phyloP scores from a whole-genome alignment of 805 yeast species.

The Tetrapisispora nanseiensis region DNA sequence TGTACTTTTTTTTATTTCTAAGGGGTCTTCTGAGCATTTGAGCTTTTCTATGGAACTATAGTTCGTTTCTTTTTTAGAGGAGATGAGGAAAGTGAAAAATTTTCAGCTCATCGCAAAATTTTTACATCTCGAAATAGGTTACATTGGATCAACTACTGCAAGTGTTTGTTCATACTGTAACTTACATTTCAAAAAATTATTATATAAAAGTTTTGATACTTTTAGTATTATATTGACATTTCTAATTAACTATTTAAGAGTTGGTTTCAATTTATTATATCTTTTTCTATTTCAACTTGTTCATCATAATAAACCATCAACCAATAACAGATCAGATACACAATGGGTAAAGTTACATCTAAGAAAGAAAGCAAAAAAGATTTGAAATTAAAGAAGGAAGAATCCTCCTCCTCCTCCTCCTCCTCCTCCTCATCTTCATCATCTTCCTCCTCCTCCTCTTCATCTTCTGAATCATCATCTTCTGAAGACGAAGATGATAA shows the following conservation, averaged over 20 bases:
- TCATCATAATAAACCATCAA: too few species aligned
- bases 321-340: slow-evolving; percentile 1
- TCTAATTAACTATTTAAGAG: neutral
- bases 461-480: slow-evolving; percentile 11
- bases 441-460: slow-evolving; percentile 7
- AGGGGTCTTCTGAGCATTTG: too few species aligned
- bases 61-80: neutral
- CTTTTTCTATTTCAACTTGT: neutral
- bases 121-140: neutral
- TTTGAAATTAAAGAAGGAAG: slow-evolving; percentile 16
- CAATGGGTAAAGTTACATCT: slow-evolving; percentile 22
- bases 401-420: slow-evolving; percentile 6
- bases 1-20: neutral
- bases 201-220: neutral
- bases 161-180: neutral
- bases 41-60: too few species aligned
- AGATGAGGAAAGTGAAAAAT: slow-evolving; percentile 1
- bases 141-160: neutral
- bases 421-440: slow-evolving; percentile 5
- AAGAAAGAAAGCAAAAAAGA: slow-evolving; percentile 23
- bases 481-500: slow-evolving; percentile 2
- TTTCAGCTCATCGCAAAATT: slow-evolving; percentile 3
- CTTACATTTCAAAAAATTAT: neutral
- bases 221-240: neutral
- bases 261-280: neutral